Evolutionary conservation across 345 rosid species (phyloP).

Genomic region (Theobroma cacao): DNA sequence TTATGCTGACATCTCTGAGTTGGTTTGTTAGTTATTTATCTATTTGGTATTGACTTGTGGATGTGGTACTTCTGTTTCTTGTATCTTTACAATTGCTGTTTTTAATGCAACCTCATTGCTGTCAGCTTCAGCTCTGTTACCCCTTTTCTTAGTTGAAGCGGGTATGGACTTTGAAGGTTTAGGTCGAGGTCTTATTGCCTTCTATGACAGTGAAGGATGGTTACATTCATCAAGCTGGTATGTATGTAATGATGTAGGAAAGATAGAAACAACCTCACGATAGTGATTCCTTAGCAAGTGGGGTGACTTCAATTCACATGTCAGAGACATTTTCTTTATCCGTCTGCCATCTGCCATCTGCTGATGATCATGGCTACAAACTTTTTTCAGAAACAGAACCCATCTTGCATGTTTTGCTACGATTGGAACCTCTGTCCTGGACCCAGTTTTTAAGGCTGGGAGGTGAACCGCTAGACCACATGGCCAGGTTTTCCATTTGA

Average conservation of each 20-base stretch:
- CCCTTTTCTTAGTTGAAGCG: neutral
- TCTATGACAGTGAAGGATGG: neutral
- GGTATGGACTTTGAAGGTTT: neutral
- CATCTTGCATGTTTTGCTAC: neutral
- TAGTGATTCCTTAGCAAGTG: neutral
- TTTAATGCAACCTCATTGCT: no score
- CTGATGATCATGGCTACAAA: neutral
- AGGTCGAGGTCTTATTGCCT: neutral
- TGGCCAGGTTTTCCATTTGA: neutral
- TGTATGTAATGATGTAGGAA: neutral
- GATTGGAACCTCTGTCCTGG: neutral
- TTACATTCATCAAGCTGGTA: neutral
- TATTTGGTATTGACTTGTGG: neutral
- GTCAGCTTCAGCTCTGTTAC: no score
- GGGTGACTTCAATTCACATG: neutral
- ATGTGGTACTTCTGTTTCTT: neutral
- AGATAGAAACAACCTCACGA: neutral
- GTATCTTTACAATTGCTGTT: no score
- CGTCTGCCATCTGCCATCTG: neutral
- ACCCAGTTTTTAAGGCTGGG: neutral
- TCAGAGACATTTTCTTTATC: neutral
- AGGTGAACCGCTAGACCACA: neutral
- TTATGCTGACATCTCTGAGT: neutral
- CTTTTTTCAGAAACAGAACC: neutral
- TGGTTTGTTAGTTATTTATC: no score